These are phyloP conservation scores for Globisporangium emineosum DNA, from an alignment of 352 stramenopile species.

Conservation along the genomic window DNA sequence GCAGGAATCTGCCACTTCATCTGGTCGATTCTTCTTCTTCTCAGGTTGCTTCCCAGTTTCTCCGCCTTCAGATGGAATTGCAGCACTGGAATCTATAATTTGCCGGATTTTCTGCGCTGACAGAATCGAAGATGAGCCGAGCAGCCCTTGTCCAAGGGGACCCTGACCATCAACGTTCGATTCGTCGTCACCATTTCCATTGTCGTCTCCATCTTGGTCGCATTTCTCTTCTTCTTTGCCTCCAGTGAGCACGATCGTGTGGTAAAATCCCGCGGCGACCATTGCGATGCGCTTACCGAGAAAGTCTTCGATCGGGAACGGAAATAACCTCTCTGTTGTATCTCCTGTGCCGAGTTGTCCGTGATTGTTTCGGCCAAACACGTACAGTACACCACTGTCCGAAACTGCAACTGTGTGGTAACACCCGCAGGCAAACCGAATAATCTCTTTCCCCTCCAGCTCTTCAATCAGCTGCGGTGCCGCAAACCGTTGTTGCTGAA, in stretches of 20 bases:
- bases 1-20: background rate
- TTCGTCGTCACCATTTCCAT: background rate
- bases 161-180: background rate
- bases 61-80: background rate
- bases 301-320: constrained; percentile 88
- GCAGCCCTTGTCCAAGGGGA: background rate
- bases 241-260: constrained; percentile 89
- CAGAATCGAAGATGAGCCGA: constrained; percentile 12
- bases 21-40: constrained; percentile 5
- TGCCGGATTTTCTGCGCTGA: constrained; percentile 8
- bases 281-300: constrained; percentile 85
- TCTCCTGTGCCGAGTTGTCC: constrained; percentile 91
- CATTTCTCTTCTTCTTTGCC: constrained; percentile 59
- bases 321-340: constrained; percentile 82
- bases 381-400: constrained; percentile 89
- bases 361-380: constrained; percentile 94
- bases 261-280: constrained; percentile 91
- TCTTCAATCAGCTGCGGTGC: constrained; percentile 56
- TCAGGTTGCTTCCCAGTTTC: background rate
- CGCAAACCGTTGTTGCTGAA: constrained; percentile 70
- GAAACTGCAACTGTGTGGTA: constrained; percentile 90
- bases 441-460: constrained; percentile 82
- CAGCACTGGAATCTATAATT: constrained; percentile 4
- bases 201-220: constrained; percentile 15
- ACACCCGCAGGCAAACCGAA: constrained; percentile 85